Base-by-base conservation (phyloP, 1,284 basidiomycete species). In the Rhodotorula sp. region DNA sequence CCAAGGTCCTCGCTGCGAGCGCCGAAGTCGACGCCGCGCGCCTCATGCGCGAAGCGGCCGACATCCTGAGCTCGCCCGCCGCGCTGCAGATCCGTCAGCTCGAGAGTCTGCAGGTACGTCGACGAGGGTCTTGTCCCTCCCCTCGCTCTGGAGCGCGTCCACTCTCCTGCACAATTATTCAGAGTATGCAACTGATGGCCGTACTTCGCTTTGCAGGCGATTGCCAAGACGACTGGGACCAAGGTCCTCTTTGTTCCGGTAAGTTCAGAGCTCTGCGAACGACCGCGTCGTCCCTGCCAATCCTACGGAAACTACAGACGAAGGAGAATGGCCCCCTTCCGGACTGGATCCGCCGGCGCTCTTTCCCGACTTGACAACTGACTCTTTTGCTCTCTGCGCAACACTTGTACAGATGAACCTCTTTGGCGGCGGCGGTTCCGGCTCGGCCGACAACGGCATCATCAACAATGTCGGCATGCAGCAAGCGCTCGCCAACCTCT, bases 1-100 rank as follows among this genome's bases (percentile, higher is more conserved):
- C 87, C 80, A 97, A 95, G 82, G 93, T 98, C 80, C 97, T 98
- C 78, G 93, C 93, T 60, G 95, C 95, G 0, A 87, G 92, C 72
- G 95, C 95, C 26, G 95, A 98, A 83, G 62, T 66, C 65, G 64
- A 64, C 52, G 55, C 62, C 5, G 70, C 70, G 5, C 66, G 70
- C 21, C 50, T 71, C 19, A 68, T 71, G 66, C 66, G 70, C 21
- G 70, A 71, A 38, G 60, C 58, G 34, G 65, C 66, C 45, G 72
- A 73, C 62, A 66, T 73, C 28, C 65, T 74, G 26, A 65, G 62
- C 31, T 59, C 54, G 54, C 67, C 64, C 26, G 72, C 71, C 3
- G 71, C 71, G 23, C 97, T 98, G 92, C 93, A 97, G 83, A 97
- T 97, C 80, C 86, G 95, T n/a, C 72, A 75, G 58, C 69, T 76